These are phyloP conservation scores for Letharia columbiana DNA, from an alignment of 495 filamentous ascomycete species.

Conservation along the genomic window DNA sequence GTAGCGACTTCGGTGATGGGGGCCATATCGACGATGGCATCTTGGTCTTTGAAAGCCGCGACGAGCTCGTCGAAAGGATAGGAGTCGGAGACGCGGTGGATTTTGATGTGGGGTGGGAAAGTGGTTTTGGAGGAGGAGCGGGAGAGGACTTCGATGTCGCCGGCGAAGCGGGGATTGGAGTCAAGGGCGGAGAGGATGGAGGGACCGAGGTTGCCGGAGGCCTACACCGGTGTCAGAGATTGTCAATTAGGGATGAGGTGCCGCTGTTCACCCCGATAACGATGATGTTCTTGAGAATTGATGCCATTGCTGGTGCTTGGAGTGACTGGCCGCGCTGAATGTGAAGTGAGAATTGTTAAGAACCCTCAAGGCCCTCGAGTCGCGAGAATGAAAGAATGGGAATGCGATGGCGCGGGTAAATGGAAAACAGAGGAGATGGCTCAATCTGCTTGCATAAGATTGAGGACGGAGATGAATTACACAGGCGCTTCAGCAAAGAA, in stretches of 20 bases:
- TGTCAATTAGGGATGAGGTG: slow-evolving; percentile 8
- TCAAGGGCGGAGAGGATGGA: slow-evolving; percentile 33
- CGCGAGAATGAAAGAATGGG: not conserved
- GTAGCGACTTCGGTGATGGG: slow-evolving; percentile 23
- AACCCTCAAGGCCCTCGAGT: not conserved
- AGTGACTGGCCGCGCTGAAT: not conserved
- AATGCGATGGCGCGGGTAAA: not conserved
- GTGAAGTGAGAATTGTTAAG: not conserved
- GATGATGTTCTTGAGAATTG: slow-evolving; percentile 27
- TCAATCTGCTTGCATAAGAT: not conserved
- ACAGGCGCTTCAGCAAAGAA: not conserved
- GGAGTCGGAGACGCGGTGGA: slow-evolving; percentile 56
- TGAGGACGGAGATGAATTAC: not conserved
- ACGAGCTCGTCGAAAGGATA: slow-evolving; percentile 48
- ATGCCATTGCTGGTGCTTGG: not conserved
- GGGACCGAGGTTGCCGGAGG: slow-evolving; percentile 34
- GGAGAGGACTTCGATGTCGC: slow-evolving; percentile 40
- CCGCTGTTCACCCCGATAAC: slow-evolving; percentile 26
- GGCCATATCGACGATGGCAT: slow-evolving; percentile 39
- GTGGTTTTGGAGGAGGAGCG: slow-evolving; percentile 34
- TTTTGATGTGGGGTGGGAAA: slow-evolving; percentile 34
- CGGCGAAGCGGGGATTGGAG: slow-evolving; percentile 41
- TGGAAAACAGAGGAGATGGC: not conserved
- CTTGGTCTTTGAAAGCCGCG: slow-evolving; percentile 38
- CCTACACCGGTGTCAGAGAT: slow-evolving; percentile 21